phyloP scores from a whole-genome alignment of 179 eudicot genomes.

The Heliamphora pulchella region DNA sequence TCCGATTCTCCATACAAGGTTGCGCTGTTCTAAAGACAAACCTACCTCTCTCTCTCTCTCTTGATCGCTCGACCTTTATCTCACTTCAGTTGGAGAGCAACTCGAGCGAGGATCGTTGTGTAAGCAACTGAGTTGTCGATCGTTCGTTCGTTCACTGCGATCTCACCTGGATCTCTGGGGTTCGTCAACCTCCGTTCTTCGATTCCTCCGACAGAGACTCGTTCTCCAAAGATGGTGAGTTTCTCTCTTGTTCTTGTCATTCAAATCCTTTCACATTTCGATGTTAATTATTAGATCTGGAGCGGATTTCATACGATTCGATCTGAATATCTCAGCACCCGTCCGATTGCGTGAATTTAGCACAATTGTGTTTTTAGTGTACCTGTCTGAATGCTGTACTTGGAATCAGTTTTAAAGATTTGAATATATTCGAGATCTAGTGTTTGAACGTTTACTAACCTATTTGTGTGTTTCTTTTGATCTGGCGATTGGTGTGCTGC shows the following conservation, averaged over 20 bases:
- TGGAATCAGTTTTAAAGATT: conserved; percentile 6
- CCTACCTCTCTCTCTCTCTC: background rate
- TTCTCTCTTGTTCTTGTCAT: background rate
- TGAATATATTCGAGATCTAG: conserved; percentile 10
- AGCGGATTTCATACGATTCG: background rate
- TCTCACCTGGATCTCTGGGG: conserved; percentile 10
- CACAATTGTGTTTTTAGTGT: background rate
- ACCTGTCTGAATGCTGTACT: background rate
- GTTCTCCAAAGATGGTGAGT: conserved; percentile 12
- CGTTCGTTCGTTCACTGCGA: background rate
- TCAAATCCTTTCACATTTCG: background rate
- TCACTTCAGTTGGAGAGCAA: background rate
- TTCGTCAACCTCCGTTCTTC: background rate
- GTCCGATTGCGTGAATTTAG: background rate
- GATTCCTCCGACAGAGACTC: background rate
- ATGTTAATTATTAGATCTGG: conserved; percentile 1
- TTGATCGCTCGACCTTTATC: background rate
- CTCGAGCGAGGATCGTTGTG: conserved; percentile 10
- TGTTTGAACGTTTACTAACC: conserved; percentile 13
- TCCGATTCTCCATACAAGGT: too few relatives aligned
- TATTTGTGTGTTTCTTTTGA: conserved; percentile 9
- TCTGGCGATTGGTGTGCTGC: conserved; percentile 17
- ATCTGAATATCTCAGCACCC: background rate
- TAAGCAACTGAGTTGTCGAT: background rate
- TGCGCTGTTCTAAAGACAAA: background rate